These are phyloP conservation scores for Eragrostis tef DNA, from an alignment of 202 grass and related monocot species.

Conservation along the genomic window DNA sequence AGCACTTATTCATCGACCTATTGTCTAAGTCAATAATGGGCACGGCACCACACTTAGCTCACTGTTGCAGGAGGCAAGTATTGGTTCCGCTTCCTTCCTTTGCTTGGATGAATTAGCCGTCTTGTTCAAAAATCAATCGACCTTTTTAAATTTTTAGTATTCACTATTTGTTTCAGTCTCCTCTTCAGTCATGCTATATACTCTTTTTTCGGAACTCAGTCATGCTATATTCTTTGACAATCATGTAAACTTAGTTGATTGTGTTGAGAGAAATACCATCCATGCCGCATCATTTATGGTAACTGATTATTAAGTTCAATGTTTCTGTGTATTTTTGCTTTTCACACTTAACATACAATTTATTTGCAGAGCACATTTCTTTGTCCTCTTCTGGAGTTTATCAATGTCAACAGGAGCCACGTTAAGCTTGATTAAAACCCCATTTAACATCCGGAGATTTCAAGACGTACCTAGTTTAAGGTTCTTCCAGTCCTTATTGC, in stretches of 20 bases:
- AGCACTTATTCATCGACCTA: not conserved
- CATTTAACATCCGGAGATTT: constrained; percentile 51
- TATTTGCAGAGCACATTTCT: constrained; percentile 33
- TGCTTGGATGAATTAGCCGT: not conserved
- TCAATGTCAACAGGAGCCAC: constrained; percentile 58
- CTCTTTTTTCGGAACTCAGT: constrained; percentile 18
- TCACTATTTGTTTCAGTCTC: constrained; percentile 13
- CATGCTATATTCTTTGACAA: constrained; percentile 3
- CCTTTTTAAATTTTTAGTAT: not conserved
- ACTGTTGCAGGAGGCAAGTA: not conserved
- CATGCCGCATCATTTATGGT: not conserved
- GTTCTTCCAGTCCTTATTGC: constrained; percentile 40
- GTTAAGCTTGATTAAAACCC: constrained; percentile 58
- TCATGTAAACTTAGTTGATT: constrained; percentile 6
- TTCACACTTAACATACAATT: not conserved
- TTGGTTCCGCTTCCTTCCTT: constrained; percentile 20
- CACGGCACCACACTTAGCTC: not conserved
- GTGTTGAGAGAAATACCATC: not conserved
- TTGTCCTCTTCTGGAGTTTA: constrained; percentile 9
- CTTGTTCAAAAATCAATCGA: not conserved
- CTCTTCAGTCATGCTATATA: not conserved
- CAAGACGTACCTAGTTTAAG: constrained; percentile 63
- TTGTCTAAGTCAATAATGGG: not conserved
- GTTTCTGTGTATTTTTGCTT: not conserved
- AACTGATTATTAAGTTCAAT: not conserved